Conservation (phyloP, 257 asterid genomes). For the Solanum habrochaites region DNA sequence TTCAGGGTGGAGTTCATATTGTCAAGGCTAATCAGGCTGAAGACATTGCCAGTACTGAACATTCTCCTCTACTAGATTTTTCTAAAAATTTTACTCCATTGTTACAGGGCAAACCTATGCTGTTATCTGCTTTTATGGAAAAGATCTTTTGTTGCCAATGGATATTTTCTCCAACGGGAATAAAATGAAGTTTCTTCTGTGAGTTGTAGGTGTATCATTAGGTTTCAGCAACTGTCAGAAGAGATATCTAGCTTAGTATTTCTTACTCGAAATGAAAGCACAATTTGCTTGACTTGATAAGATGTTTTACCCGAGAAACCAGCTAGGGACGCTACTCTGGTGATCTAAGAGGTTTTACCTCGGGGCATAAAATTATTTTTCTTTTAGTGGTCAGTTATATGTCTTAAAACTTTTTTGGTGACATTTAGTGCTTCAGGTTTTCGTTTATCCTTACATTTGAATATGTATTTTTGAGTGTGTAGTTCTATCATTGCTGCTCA, state of each 20-base stretch:
- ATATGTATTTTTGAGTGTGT: not conserved
- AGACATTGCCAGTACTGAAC: slow-evolving; percentile 60
- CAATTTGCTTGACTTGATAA: not conserved
- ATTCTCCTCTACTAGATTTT: not conserved
- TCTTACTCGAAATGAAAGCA: not conserved
- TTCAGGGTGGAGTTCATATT: slow-evolving; percentile 91
- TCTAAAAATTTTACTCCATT: not conserved
- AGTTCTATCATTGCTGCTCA: not conserved
- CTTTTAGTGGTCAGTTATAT: not conserved
- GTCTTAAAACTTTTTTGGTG: not conserved
- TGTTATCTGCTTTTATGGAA: not conserved
- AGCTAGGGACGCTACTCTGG: not conserved
- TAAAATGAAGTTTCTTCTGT: not conserved
- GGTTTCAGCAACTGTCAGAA: not conserved
- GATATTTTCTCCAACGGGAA: not conserved
- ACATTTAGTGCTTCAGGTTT: not conserved
- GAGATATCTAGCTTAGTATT: not conserved
- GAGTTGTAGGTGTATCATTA: not conserved
- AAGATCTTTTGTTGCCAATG: not conserved
- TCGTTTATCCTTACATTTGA: not conserved
- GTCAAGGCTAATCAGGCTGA: slow-evolving; percentile 71
- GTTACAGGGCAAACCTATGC: not conserved
- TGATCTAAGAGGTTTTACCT: not conserved
- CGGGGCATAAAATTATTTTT: not conserved
- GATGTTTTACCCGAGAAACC: not conserved